phyloP scores from a whole-genome alignment of 495 filamentous ascomycete genomes.

The Friedmanniomyces endolithicus region DNA sequence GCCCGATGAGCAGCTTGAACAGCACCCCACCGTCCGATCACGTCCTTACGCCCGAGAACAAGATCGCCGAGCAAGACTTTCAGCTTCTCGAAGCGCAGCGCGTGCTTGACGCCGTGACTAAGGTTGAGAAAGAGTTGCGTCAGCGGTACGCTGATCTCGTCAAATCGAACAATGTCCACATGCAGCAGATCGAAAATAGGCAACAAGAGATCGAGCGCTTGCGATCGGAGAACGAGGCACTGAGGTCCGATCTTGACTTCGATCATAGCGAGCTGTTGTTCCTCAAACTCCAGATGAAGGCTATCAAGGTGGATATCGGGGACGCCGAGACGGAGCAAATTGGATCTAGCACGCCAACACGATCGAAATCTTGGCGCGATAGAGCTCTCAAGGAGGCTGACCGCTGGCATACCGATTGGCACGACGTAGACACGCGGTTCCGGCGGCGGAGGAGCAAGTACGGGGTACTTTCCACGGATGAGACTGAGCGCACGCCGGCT shows the following conservation, averaged over 20 bases:
- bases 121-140: constrained; percentile 13
- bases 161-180: constrained; percentile 11
- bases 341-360: too few species aligned
- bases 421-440: constrained; percentile 8
- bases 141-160: constrained; percentile 20
- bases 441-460: constrained; percentile 1
- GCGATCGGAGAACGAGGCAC: constrained; percentile 15
- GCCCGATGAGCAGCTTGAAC: neutral
- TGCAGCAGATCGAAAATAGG: constrained; percentile 6
- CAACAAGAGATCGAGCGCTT: constrained; percentile 8
- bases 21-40: constrained; percentile 3
- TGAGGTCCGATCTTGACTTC: constrained; percentile 18
- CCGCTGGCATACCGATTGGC: constrained; percentile 17
- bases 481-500: neutral
- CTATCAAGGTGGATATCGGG: constrained; percentile 16
- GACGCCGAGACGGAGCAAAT: neutral
- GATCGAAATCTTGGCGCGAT: neutral
- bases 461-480: neutral
- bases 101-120: constrained; percentile 12
- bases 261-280: constrained; percentile 25
- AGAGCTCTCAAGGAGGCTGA: constrained; percentile 2
- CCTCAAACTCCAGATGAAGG: constrained; percentile 23
- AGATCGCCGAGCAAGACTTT: constrained; percentile 8
- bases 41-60: constrained; percentile 6
- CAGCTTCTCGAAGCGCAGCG: constrained; percentile 11